Conservation (phyloP, 169 alveolate genomes). For the Plasmodium blacklocki region DNA sequence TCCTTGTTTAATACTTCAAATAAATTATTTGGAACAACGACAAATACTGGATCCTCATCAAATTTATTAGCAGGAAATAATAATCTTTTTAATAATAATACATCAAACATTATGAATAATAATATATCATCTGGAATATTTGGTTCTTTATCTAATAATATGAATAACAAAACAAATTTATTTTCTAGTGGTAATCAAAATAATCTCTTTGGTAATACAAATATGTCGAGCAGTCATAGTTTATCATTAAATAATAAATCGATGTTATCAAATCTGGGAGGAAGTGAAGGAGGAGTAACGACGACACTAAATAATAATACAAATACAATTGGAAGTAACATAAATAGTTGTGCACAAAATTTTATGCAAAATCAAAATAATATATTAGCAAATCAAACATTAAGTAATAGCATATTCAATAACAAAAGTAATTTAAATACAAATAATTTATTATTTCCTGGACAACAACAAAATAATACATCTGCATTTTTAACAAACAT, state of each 20-base stretch:
- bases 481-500: too few relatives aligned
- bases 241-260: neutral
- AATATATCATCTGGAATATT: neutral
- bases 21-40: neutral
- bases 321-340: neutral
- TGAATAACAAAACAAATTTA: conserved; percentile 6
- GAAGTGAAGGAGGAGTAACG: too few relatives aligned
- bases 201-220: neutral
- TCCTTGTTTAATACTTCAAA: neutral
- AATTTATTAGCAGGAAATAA: neutral
- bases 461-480: too few relatives aligned
- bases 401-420: too few relatives aligned
- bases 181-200: conserved; percentile 34
- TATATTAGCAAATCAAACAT: too few relatives aligned
- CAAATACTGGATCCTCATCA: neutral
- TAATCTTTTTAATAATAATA: conserved; percentile 1
- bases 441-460: too few relatives aligned
- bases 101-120: neutral
- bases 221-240: neutral
- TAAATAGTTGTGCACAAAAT: neutral
- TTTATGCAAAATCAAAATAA: neutral
- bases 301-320: neutral
- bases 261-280: too few relatives aligned
- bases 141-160: neutral
- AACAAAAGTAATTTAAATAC: too few relatives aligned